Base-by-base conservation (phyloP, 257 asterid species). In the Nicotiana obtusifolia region DNA sequence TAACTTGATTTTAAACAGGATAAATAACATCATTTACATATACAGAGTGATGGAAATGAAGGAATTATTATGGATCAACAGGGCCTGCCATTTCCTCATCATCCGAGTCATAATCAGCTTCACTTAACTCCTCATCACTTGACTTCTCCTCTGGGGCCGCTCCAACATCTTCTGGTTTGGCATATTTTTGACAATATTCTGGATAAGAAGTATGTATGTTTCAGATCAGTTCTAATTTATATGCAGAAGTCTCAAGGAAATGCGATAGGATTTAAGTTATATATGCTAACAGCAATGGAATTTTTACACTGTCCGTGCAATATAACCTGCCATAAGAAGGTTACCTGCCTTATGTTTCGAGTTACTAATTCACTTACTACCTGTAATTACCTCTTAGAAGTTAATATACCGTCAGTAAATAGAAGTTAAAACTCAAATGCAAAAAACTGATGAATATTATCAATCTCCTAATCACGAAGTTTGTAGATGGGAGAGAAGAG, bases 181-280 rank as follows among this genome's bases (percentile, higher is more conserved):
- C 98, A 64, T 93, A 95, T 86, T 87, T 93, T 87, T 86, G 86
- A 86, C 97, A 92, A 84, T 91, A 95, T 85, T 95, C 99, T 95
- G 91, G 54, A 85, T 15, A 59, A 66, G 20, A 54, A 78, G 33
- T 44, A 80, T 4, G 35, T 44, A 8, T 17, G 0, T 41, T 14
- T 69, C 22, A 41, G 33, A 11, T 3, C 9, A 10, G 28, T 61
- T 10, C 33, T 22, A 61, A 61, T 61, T 61, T 22, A 22, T 61
- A 61, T 3, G 66, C 26, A 19, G 13, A 62, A 62, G 17, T 10
- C 3, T 24, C 65, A 0, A 1, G 66, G 10, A 77, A 1, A 5
- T 3, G 59, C 78, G 1, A 2, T 17, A 66, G 37, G 26, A 31
- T 31, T 65, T 65, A 30, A 65, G 53, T 17, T 67, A 5, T 67